A percentile compares a stretch with the other conserved stretches of the same genome.
phyloP scores from a whole-genome alignment of 768 basidiomycete species.

The Lyophyllum atratum region DNA sequence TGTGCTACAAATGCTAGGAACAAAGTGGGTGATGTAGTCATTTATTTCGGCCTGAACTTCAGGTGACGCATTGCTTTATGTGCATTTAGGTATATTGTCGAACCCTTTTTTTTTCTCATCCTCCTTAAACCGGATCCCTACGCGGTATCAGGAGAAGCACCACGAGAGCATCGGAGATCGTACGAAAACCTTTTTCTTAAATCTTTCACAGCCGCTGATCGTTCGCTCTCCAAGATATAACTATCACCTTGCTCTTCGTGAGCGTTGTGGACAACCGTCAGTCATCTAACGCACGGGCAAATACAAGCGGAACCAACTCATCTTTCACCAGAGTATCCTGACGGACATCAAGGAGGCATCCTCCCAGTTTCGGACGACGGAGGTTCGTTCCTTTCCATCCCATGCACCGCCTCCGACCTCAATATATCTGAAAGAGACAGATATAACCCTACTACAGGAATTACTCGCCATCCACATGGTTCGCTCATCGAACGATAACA shows the following conservation, averaged over 20 bases:
- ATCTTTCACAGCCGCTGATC: background rate
- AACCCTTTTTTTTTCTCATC: conserved; percentile 70
- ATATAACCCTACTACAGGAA: conserved; percentile 41
- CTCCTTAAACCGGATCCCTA: conserved; percentile 60
- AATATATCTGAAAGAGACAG: conserved; percentile 20
- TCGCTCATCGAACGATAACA: conserved; percentile 37
- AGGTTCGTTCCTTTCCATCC: conserved; percentile 25
- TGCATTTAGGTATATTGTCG: conserved; percentile 45
- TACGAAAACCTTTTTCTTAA: conserved; percentile 25
- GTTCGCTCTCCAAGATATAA: conserved; percentile 46
- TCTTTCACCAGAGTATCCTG: too few species aligned
- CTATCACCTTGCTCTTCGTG: conserved; percentile 55
- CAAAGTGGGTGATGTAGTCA: conserved; percentile 28
- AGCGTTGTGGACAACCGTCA: conserved; percentile 35
- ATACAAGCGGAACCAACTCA: too few species aligned
- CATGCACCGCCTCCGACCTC: background rate
- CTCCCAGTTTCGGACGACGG: conserved; percentile 37
- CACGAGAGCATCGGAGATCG: conserved; percentile 34
- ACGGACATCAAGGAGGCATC: conserved; percentile 41
- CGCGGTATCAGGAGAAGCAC: conserved; percentile 53
- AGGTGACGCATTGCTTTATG: background rate
- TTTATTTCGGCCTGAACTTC: background rate
- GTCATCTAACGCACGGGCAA: conserved; percentile 10
- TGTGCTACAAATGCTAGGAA: conserved; percentile 57
- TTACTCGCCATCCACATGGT: conserved; percentile 58